A percentile compares a stretch with the other conserved stretches of the same genome.
These are phyloP conservation scores for Mycena galericulata DNA, from an alignment of 768 basidiomycete species.

Conservation along the genomic window DNA sequence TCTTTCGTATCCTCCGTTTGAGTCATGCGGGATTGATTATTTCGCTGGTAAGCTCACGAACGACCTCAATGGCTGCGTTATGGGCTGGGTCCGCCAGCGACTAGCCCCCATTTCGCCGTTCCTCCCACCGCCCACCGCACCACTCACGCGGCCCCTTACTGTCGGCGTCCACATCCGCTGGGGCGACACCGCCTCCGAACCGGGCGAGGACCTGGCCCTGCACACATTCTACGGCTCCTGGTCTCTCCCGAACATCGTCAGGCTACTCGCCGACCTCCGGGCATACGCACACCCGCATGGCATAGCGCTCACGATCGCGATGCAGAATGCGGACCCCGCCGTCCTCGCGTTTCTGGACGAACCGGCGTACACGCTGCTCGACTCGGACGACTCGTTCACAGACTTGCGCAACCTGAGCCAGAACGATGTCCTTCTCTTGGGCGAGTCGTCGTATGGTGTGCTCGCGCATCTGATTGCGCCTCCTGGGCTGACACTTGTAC, in stretches of 20 bases:
- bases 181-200: slow-evolving; percentile 23
- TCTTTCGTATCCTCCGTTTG: neutral
- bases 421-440: slow-evolving; percentile 26
- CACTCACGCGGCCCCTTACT: slow-evolving; percentile 12
- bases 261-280: slow-evolving; percentile 30
- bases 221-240: slow-evolving; percentile 27
- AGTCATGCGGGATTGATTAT: neutral
- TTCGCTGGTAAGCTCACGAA: slow-evolving; percentile 8
- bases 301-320: slow-evolving; percentile 25
- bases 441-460: slow-evolving; percentile 27
- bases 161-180: slow-evolving; percentile 22
- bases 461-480: slow-evolving; percentile 28
- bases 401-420: slow-evolving; percentile 23
- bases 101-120: slow-evolving; percentile 7
- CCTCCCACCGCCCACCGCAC: slow-evolving; percentile 7
- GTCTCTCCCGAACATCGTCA: slow-evolving; percentile 23
- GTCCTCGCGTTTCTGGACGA: slow-evolving; percentile 20
- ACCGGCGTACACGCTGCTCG: slow-evolving; percentile 22
- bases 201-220: slow-evolving; percentile 1
- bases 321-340: slow-evolving; percentile 26
- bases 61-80: slow-evolving; percentile 30
- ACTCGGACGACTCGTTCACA: slow-evolving; percentile 19
- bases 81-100: slow-evolving; percentile 31
- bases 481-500: slow-evolving; percentile 27
- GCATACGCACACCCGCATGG: slow-evolving; percentile 13